Evolutionary conservation across 495 filamentous ascomycete species (phyloP).

Genomic region (Penicillium robsamsonii): DNA sequence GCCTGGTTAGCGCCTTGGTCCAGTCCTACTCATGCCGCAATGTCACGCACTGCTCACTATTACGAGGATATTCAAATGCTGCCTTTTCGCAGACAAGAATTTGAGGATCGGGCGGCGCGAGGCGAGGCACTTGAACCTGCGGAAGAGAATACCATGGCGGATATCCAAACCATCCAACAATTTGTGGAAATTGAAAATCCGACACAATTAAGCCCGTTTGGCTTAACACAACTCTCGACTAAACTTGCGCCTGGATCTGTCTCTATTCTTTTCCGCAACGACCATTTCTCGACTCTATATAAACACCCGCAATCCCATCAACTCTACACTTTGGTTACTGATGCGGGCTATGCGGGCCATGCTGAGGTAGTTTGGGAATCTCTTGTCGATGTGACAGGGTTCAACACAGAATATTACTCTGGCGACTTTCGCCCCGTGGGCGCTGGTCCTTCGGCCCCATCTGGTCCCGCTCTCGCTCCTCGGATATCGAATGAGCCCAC

Average conservation of each 20-base stretch:
- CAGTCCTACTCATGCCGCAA: conserved; percentile 61
- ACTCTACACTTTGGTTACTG: conserved; percentile 81
- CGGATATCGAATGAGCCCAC: conserved; percentile 29
- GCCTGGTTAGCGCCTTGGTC: conserved; percentile 78
- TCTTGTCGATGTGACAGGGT: conserved; percentile 83
- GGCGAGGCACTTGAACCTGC: conserved; percentile 47
- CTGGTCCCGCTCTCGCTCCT: conserved; percentile 27
- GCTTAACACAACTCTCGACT: conserved; percentile 66
- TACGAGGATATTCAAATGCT: conserved; percentile 91
- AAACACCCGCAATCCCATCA: conserved; percentile 68
- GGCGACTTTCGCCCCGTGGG: conserved; percentile 89
- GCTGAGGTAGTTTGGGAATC: conserved; percentile 97
- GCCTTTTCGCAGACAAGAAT: conserved; percentile 80
- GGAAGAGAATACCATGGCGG: conserved; percentile 74
- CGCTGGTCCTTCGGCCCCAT: conserved; percentile 34
- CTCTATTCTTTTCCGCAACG: conserved; percentile 91
- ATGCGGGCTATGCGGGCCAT: conserved; percentile 82
- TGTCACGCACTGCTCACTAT: conserved; percentile 68
- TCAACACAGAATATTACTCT: conserved; percentile 76
- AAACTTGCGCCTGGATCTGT: conserved; percentile 68
- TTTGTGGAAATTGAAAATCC: conserved; percentile 70
- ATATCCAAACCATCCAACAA: conserved; percentile 76
- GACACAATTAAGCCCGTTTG: conserved; percentile 82
- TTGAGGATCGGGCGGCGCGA: conserved; percentile 72
- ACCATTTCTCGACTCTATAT: conserved; percentile 93